Percentiles rank a stretch among this genome's conserved stretches.
These are phyloP conservation scores for Lentinula edodes DNA, from an alignment of 768 basidiomycete species.

Conservation along the genomic window DNA sequence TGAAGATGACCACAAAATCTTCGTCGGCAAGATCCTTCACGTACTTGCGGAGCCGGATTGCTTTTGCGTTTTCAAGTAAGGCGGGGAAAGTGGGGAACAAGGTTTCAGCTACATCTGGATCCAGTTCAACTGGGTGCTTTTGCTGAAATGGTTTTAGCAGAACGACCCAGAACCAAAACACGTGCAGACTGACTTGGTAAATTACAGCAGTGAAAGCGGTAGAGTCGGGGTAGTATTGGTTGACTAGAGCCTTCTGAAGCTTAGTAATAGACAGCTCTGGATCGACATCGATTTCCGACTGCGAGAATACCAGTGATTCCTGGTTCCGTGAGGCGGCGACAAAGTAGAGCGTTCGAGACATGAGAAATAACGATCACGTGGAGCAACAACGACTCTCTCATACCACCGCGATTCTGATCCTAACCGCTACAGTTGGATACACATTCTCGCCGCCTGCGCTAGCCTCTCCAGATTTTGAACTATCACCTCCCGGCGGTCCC, in stretches of 20 bases:
- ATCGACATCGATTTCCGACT: too few relatives aligned
- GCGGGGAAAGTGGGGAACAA: background rate
- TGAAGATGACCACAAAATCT: background rate
- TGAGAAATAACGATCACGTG: too few relatives aligned
- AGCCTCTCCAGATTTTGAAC: slow-evolving; percentile 29
- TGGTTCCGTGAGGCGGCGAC: too few relatives aligned
- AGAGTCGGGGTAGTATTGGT: background rate
- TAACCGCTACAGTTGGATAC: slow-evolving; percentile 39
- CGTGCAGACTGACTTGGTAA: background rate
- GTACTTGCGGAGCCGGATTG: background rate
- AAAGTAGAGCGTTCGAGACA: too few relatives aligned
- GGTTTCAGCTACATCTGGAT: background rate
- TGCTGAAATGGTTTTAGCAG: background rate
- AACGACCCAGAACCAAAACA: background rate
- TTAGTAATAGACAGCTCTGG: background rate
- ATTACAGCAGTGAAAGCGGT: background rate
- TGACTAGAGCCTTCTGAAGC: background rate
- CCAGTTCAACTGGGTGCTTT: background rate
- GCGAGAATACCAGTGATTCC: too few relatives aligned
- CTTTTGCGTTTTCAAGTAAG: background rate
- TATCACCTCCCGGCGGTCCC: slow-evolving; percentile 23
- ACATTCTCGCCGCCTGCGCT: slow-evolving; percentile 24
- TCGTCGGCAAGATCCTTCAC: background rate
- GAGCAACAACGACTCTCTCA: too few relatives aligned
- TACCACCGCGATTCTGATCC: slow-evolving; percentile 40